Evolutionary conservation across 2,329 filamentous ascomycete genomes (phyloP).

Genomic region (Cytospora schulzeri): DNA sequence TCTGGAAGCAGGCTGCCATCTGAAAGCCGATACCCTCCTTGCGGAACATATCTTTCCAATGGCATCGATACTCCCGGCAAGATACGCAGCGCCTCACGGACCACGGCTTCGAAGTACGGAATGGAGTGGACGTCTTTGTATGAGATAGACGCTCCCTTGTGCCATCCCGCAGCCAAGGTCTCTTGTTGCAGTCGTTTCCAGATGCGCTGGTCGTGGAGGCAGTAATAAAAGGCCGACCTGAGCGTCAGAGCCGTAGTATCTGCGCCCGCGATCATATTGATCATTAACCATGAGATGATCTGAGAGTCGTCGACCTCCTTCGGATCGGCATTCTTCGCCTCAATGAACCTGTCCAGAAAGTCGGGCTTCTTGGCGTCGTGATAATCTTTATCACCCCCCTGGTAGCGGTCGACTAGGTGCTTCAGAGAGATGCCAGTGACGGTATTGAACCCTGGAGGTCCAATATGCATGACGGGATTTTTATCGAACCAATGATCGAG

Average conservation of each 20-base stretch:
- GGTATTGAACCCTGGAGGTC: conserved; percentile 37
- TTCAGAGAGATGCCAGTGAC: conserved; percentile 35
- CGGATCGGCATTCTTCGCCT: conserved; percentile 35
- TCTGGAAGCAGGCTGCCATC: conserved; percentile 63
- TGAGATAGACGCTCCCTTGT: conserved; percentile 29
- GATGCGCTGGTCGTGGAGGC: conserved; percentile 38
- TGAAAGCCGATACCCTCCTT: conserved; percentile 23
- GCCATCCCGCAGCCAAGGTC: conserved; percentile 37
- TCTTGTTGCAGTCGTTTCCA: conserved; percentile 38
- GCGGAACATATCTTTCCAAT: conserved; percentile 33
- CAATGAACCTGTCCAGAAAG: conserved; percentile 46
- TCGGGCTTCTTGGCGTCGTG: conserved; percentile 36
- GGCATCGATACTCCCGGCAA: conserved; percentile 40
- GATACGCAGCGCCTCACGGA: conserved; percentile 44
- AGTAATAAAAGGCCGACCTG: conserved; percentile 41
- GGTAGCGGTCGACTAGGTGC: conserved; percentile 35
- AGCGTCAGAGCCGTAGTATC: conserved; percentile 42
- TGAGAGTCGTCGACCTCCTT: conserved; percentile 38
- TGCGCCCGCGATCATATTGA: conserved; percentile 41
- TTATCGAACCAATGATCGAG: conserved; percentile 43
- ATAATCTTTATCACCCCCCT: conserved; percentile 34
- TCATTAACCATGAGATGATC: conserved; percentile 40
- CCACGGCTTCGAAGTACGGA: conserved; percentile 42
- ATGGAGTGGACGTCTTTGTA: conserved; percentile 33
- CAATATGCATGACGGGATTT: conserved; percentile 41